phyloP scores from a whole-genome alignment of 2,329 filamentous ascomycete genomes.

The Cercospora sp. region DNA sequence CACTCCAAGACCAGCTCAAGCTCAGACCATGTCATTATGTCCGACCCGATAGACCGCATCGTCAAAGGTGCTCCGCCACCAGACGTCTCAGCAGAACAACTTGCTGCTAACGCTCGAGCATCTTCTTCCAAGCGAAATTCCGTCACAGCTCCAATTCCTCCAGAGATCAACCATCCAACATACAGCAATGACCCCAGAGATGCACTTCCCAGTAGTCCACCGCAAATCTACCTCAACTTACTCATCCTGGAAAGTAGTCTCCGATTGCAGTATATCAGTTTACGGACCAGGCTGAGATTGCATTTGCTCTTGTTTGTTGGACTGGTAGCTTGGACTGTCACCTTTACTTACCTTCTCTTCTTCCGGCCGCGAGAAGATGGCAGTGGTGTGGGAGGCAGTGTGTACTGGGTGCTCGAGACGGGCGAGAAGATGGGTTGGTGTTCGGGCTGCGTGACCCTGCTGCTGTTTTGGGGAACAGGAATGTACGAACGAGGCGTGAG shows the following conservation, averaged over 20 bases:
- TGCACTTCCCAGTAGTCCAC: constrained; percentile 82
- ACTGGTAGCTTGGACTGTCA: constrained; percentile 75
- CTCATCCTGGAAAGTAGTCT: constrained; percentile 94
- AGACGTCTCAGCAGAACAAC: constrained; percentile 51
- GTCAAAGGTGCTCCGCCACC: constrained; percentile 84
- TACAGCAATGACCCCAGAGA: constrained; percentile 68
- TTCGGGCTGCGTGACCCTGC: constrained; percentile 81
- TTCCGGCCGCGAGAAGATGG: constrained; percentile 96
- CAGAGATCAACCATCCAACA: constrained; percentile 31
- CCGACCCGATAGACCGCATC: constrained; percentile 68
- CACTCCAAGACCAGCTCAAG: background rate
- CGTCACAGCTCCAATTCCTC: constrained; percentile 42
- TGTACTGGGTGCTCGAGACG: constrained; percentile 95
- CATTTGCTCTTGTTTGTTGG: constrained; percentile 89
- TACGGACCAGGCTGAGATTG: constrained; percentile 83
- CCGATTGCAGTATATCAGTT: constrained; percentile 86
- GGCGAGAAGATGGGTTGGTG: constrained; percentile 88
- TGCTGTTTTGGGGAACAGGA: constrained; percentile 89
- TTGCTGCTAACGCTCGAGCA: constrained; percentile 42
- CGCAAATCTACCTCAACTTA: constrained; percentile 97
- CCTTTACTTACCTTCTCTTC: constrained; percentile 88
- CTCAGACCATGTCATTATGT: constrained; percentile 23
- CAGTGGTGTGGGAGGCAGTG: constrained; percentile 82
- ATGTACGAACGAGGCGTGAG: constrained; percentile 94
- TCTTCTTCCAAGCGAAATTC: constrained; percentile 44